Conservation (phyloP, 176 grass and related monocot genomes). For the Aegilops tauschii region DNA sequence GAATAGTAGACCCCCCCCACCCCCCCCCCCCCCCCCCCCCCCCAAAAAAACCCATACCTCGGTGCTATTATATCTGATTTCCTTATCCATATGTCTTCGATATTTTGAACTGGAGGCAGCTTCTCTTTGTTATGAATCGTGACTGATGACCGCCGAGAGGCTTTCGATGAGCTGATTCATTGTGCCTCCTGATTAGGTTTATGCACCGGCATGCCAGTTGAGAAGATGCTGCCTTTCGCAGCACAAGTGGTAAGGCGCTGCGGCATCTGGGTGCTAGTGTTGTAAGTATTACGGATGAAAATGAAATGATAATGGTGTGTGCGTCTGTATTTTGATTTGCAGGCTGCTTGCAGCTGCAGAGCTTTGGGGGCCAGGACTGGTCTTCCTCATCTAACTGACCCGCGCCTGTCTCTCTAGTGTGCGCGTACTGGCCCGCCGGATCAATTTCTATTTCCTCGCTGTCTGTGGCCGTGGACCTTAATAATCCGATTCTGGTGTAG, state of each 20-base stretch:
- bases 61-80: no score
- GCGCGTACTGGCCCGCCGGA: background rate
- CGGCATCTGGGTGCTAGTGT: background rate
- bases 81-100: no score
- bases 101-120: no score
- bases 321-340: background rate
- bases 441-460: background rate
- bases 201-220: constrained; percentile 62
- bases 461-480: background rate
- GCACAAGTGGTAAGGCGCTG: constrained; percentile 24
- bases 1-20: background rate
- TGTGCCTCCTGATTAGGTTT: constrained; percentile 43
- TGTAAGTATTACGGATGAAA: no score
- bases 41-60: no score
- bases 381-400: constrained; percentile 12
- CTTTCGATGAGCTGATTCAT: background rate
- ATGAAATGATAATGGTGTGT: background rate
- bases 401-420: background rate
- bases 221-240: constrained; percentile 89
- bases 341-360: constrained; percentile 11
- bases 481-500: background rate
- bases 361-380: constrained; percentile 13
- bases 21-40: no score
- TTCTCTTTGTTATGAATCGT: background rate
- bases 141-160: background rate